Evolutionary conservation across 495 filamentous ascomycete species (phyloP), one percentile per base, ranked within the genome.

Genomic region (Aspergillus heteromorphus): DNA sequence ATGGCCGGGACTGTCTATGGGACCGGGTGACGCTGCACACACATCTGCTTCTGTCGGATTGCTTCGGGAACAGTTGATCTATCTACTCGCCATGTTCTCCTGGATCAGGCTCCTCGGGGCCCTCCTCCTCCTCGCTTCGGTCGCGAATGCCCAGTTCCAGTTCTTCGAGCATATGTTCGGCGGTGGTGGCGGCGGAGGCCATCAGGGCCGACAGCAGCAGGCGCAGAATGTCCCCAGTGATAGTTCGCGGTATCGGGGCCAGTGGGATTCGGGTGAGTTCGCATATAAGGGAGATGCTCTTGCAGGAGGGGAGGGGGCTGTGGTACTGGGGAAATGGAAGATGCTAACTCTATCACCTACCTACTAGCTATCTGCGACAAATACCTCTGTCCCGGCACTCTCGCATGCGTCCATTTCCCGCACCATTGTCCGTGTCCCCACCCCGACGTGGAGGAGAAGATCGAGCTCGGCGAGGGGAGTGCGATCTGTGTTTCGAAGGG

Each of bases 351-450:
- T 18, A 52, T 43, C 34, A n/a, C 49, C 36, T 47, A 48, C 38
- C 23, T 27, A 30, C 8, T 55, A 87, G 83, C 87, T 8, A 83
- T 81, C 65, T 97, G 91, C 75, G 80, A 86, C 55, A 88, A 91
- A 61, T 97, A 95, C 66, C 83, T 96, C n/a, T 96, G 91, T 64
- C 91, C 91, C 0, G 86, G 83, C 48, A 96, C 90, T 4, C 81
- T 96, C 20, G 86, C 89, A 6, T 97, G 91, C 74, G 91, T 97
- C 2, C 84, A 88, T 65, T 89, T 95, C 77, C 91, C 91, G 7
- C 91, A 95, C 69, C 91, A 97, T 71, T 97, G 91, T 67, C 91
- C 91, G 6, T 97, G 91, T 69, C 76, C 89, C 2, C 91, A 87
- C 73, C 86, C 89, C 6, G 72, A 75, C 14, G 78, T 88, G 42